Evolutionary conservation across 148 eudicot species (phyloP).

Genomic region (Euryodendron excelsum): DNA sequence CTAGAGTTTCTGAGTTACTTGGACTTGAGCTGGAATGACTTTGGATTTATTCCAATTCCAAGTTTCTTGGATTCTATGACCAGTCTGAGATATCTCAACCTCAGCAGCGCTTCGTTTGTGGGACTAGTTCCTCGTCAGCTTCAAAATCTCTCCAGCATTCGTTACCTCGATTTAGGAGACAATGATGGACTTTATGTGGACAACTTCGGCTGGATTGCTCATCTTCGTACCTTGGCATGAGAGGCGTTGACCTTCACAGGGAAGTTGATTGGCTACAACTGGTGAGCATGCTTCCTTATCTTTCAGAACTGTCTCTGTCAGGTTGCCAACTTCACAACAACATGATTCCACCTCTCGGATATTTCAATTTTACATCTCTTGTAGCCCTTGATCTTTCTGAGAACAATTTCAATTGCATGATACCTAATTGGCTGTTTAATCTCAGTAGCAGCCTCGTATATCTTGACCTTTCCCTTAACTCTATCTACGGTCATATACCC

Average conservation of each 20-base stretch:
- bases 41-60: background rate
- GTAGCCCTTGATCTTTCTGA: conserved; percentile 3
- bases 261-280: background rate
- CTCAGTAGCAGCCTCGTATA: background rate
- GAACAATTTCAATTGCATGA: background rate
- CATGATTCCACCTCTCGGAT: background rate
- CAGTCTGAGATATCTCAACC: background rate
- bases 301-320: background rate
- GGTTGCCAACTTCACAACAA: background rate
- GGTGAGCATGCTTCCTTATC: conserved; percentile 1
- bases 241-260: background rate
- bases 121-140: background rate
- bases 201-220: background rate
- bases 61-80: conserved; percentile 4
- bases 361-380: background rate
- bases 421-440: conserved; percentile 3
- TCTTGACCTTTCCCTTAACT: background rate
- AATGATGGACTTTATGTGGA: background rate
- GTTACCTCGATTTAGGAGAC: background rate
- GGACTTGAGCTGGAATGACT: background rate
- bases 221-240: conserved; percentile 2
- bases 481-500: background rate
- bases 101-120: background rate
- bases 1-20: background rate
- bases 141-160: background rate